phyloP scores from a whole-genome alignment of 169 alveolate genomes.

The Eimeria falciformis region DNA sequence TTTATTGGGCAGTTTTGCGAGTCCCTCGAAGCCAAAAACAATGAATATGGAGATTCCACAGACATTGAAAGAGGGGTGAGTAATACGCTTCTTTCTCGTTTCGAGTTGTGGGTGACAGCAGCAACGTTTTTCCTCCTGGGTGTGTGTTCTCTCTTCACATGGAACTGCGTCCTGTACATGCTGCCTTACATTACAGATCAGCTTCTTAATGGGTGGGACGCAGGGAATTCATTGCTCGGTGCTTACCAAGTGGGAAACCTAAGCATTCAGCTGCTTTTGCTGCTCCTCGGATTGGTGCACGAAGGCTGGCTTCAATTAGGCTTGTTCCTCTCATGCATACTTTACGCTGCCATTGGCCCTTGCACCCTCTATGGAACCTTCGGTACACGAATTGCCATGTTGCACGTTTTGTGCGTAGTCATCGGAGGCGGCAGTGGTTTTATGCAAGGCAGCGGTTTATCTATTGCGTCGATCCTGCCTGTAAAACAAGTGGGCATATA shows the following conservation, averaged over 20 bases:
- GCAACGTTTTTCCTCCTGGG: slow-evolving; percentile 29
- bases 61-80: not conserved
- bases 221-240: slow-evolving; percentile 62
- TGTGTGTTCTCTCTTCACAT: slow-evolving; percentile 42
- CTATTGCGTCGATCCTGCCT: slow-evolving; percentile 36
- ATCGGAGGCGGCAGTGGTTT: slow-evolving; percentile 41
- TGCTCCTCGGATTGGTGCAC: not conserved
- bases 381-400: slow-evolving; percentile 1
- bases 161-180: slow-evolving; percentile 47
- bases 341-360: not conserved
- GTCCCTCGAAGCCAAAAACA: not conserved
- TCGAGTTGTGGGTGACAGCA: slow-evolving; percentile 23
- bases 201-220: slow-evolving; percentile 31
- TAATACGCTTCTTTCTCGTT: not conserved
- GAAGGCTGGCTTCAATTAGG: slow-evolving; percentile 16
- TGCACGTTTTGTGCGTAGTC: slow-evolving; percentile 45
- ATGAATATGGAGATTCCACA: not conserved
- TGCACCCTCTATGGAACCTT: slow-evolving; percentile 1
- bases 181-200: slow-evolving; percentile 60
- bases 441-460: slow-evolving; percentile 71
- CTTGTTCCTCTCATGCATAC: not conserved
- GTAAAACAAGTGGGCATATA: slow-evolving; percentile 30
- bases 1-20: too few species aligned
- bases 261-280: not conserved
- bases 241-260: slow-evolving; percentile 42